A percentile compares a stretch with the other conserved stretches of the same genome.
Conservation (phyloP, 495 filamentous ascomycete genomes). For the Aspergillus steynii region DNA sequence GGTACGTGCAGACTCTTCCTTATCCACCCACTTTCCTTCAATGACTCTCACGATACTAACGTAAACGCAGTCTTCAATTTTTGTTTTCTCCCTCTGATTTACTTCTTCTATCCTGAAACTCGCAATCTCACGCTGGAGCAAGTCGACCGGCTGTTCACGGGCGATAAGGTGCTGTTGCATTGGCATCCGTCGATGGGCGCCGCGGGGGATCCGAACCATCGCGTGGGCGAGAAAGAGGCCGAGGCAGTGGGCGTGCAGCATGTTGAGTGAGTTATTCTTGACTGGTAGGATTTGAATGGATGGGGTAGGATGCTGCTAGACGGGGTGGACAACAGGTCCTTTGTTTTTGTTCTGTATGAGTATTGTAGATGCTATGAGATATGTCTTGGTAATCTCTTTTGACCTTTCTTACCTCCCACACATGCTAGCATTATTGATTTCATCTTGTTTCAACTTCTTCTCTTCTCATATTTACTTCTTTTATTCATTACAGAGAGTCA, state of each 20-base stretch:
- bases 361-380: too few relatives aligned
- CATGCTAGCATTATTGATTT: too few relatives aligned
- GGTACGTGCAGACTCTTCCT: conserved; percentile 15
- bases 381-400: too few relatives aligned
- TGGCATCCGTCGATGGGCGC: conserved; percentile 37
- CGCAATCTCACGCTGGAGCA: conserved; percentile 67
- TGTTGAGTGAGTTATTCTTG: conserved; percentile 22
- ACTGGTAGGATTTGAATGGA: neutral
- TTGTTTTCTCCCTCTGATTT: conserved; percentile 70
- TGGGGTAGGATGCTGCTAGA: neutral
- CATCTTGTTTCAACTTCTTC: too few relatives aligned
- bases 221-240: conserved; percentile 24
- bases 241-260: conserved; percentile 25
- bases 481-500: too few relatives aligned
- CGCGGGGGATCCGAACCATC: conserved; percentile 27
- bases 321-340: too few relatives aligned
- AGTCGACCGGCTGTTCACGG: conserved; percentile 59
- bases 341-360: neutral
- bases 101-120: conserved; percentile 72
- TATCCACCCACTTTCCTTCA: neutral
- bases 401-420: too few relatives aligned
- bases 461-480: too few relatives aligned
- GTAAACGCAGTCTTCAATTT: conserved; percentile 62
- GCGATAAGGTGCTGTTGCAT: conserved; percentile 47
- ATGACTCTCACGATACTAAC: conserved; percentile 16